A percentile compares a stretch with the other conserved stretches of the same genome.
These are phyloP conservation scores for Acarospora socialis DNA, from an alignment of 2,329 filamentous ascomycete species.

Conservation along the genomic window DNA sequence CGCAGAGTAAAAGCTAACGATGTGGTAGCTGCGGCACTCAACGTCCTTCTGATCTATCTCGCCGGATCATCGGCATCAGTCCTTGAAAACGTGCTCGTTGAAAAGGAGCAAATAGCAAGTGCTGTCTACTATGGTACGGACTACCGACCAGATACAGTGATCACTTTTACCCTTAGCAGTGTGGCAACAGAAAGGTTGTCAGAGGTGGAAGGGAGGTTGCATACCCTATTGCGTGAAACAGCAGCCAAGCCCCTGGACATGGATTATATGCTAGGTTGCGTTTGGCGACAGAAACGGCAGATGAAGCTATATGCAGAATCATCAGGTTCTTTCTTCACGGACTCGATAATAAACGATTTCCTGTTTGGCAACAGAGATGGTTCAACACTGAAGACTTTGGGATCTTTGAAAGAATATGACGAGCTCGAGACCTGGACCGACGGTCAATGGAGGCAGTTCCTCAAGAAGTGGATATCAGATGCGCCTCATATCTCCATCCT, in stretches of 20 bases:
- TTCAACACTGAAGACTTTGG: slow-evolving; percentile 48
- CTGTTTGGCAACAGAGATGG: slow-evolving; percentile 80
- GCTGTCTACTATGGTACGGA: slow-evolving; percentile 70
- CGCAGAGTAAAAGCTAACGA: slow-evolving; percentile 14
- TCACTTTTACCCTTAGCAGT: slow-evolving; percentile 73
- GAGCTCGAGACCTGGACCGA: slow-evolving; percentile 67
- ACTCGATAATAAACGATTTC: slow-evolving; percentile 80
- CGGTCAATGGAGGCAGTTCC: slow-evolving; percentile 65
- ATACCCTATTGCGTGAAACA: slow-evolving; percentile 69
- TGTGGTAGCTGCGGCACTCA: slow-evolving; percentile 49
- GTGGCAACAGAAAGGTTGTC: slow-evolving; percentile 77
- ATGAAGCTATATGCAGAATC: slow-evolving; percentile 73
- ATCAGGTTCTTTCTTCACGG: slow-evolving; percentile 66
- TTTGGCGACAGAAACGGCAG: slow-evolving; percentile 66
- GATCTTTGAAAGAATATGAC: slow-evolving; percentile 42
- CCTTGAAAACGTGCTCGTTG: slow-evolving; percentile 81
- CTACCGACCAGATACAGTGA: slow-evolving; percentile 63
- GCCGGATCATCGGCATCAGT: slow-evolving; percentile 87
- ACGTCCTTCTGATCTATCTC: slow-evolving; percentile 70
- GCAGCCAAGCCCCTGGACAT: slow-evolving; percentile 72
- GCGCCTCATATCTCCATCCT: slow-evolving; percentile 78
- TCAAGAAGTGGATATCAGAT: slow-evolving; percentile 73
- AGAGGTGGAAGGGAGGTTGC: slow-evolving; percentile 71
- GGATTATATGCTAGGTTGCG: slow-evolving; percentile 77
- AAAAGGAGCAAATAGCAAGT: slow-evolving; percentile 83